Evolutionary conservation across 225 moss, liverwort and hornwort genomes (phyloP), one percentile per base, ranked within the genome.

Genomic region (Bryoerythrophyllum caledonicum): DNA sequence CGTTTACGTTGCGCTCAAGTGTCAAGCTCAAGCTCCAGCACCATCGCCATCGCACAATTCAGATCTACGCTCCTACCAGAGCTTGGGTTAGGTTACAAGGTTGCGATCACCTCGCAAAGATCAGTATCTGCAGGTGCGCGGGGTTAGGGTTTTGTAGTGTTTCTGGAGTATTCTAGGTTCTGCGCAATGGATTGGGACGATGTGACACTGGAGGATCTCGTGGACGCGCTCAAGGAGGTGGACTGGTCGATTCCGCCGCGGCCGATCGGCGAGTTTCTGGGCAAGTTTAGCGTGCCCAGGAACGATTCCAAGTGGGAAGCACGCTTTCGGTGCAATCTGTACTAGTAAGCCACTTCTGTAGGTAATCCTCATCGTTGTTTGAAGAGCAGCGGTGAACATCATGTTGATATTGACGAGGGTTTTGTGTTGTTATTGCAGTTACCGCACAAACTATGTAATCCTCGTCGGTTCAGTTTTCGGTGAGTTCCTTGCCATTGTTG

Each of bases 151-250:
- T 62, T 62, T 9, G 25, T 27, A 23, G 58, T 38, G 44, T 35
- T 67, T 41, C 10, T 38, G 38, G 6, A 34, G 34, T 34, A 6
- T 5, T 38, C 48, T 49, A 49, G 19, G 19, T 19, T 49, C 5
- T 49, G 48, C 6, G 60, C 56, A 7, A 60, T 60, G 86, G 89
- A 89, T 74, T 86, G 89, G 89, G 54, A 81, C 63, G 84, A 89
- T 70, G 89, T 89, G 72, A 76, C 89, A 6, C 54, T 86, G 19
- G 89, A 84, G 72, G 89, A 89, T 84, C 84, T 89, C 44, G 72
- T 86, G 64, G 86, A 84, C 63, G 86, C 89, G 4, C 66, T 89
- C 79, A 81, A 82, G 74, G 84, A 85, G 37, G 85, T 85, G 10
- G 85, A 85, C 54, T 85, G 82, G 85, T 78, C 71, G 1, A 82